phyloP scores from a whole-genome alignment of 345 rosid species.

The Eutrema japonicum region DNA sequence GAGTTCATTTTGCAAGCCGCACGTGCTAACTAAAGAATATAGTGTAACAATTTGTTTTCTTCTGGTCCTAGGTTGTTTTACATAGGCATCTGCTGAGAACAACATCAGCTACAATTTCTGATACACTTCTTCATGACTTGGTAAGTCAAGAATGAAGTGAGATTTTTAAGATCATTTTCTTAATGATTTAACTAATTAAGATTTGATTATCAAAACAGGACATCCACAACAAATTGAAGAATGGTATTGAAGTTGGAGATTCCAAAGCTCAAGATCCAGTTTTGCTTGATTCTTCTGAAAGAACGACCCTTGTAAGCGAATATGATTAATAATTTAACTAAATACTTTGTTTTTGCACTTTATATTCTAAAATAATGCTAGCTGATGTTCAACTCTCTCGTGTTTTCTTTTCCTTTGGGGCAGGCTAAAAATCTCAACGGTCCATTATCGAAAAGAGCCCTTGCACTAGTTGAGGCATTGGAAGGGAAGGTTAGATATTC shows the following conservation, averaged over 20 bases:
- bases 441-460: slow-evolving; percentile 70
- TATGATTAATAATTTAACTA: slow-evolving; percentile 15
- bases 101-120: slow-evolving; percentile 67
- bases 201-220: slow-evolving; percentile 53
- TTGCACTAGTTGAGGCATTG: slow-evolving; percentile 71
- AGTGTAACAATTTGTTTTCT: slow-evolving; percentile 9
- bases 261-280: slow-evolving; percentile 57
- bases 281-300: slow-evolving; percentile 61
- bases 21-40: slow-evolving; percentile 5
- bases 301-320: slow-evolving; percentile 68
- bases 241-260: slow-evolving; percentile 71
- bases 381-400: slow-evolving; percentile 1
- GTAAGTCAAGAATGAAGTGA: slow-evolving; percentile 46
- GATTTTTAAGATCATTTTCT: slow-evolving; percentile 16
- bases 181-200: slow-evolving; percentile 24
- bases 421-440: slow-evolving; percentile 86
- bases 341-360: slow-evolving; percentile 12
- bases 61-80: slow-evolving; percentile 68
- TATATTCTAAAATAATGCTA: neutral
- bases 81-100: slow-evolving; percentile 92
- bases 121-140: slow-evolving; percentile 72
- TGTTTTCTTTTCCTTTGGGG: slow-evolving; percentile 33
- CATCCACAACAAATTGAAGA: slow-evolving; percentile 73
- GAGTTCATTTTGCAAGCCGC: slow-evolving; percentile 5
- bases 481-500: slow-evolving; percentile 81